These are phyloP conservation scores for Rhizomucor pusillus DNA, from an alignment of 371 early-diverging fungal species.

Conservation along the genomic window DNA sequence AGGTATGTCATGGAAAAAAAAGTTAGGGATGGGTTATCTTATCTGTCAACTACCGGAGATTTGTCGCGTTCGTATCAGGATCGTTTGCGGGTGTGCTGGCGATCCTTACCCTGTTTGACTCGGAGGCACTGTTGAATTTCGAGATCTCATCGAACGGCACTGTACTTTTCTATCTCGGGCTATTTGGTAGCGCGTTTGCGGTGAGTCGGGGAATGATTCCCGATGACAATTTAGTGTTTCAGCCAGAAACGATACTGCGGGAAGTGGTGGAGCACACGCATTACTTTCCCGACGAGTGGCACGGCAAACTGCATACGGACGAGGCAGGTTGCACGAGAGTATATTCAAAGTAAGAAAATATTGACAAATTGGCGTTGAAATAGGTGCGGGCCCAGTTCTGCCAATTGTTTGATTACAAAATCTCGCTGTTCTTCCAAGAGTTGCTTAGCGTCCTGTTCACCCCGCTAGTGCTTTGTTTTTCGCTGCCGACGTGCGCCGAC, in stretches of 20 bases:
- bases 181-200: slow-evolving; percentile 86
- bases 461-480: slow-evolving; percentile 81
- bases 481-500: slow-evolving; percentile 78
- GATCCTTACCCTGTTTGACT: slow-evolving; percentile 80
- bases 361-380: background rate
- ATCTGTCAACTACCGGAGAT: slow-evolving; percentile 46
- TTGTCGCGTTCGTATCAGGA: slow-evolving; percentile 88
- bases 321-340: slow-evolving; percentile 43
- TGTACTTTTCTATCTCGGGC: slow-evolving; percentile 87
- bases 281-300: slow-evolving; percentile 89
- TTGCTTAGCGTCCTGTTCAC: slow-evolving; percentile 79
- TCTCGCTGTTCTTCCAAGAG: slow-evolving; percentile 80
- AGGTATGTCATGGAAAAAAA: slow-evolving; percentile 39
- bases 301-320: slow-evolving; percentile 79
- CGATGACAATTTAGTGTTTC: slow-evolving; percentile 76
- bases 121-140: slow-evolving; percentile 84
- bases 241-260: slow-evolving; percentile 74
- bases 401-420: slow-evolving; percentile 75
- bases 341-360: background rate
- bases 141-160: slow-evolving; percentile 86
- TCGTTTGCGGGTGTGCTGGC: slow-evolving; percentile 86
- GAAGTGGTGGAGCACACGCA: slow-evolving; percentile 87
- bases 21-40: background rate
- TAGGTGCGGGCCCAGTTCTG: slow-evolving; percentile 83
- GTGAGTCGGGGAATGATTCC: slow-evolving; percentile 83